phyloP scores from a whole-genome alignment of 2,329 filamentous ascomycete genomes.

The Diaporthe helianthi region DNA sequence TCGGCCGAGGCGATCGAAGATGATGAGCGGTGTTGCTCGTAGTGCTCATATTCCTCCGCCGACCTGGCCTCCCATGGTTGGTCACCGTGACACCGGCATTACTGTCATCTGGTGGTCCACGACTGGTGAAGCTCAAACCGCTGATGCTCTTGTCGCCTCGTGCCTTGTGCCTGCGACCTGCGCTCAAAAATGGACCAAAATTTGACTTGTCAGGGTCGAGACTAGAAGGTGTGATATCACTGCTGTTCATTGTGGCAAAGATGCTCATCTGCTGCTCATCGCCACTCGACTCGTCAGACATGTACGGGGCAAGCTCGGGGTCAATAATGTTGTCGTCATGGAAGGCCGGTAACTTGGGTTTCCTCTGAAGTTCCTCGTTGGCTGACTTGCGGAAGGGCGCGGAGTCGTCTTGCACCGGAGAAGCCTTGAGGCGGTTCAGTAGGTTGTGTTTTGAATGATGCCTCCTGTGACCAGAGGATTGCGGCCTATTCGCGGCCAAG shows the following conservation, averaged over 20 bases:
- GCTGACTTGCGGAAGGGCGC: constrained; percentile 84
- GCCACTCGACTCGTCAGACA: constrained; percentile 94
- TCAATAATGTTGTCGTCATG: constrained; percentile 99
- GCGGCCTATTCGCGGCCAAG: constrained; percentile 70
- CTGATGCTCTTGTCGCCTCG: constrained; percentile 78
- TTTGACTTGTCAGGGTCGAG: constrained; percentile 77
- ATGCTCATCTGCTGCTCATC: constrained; percentile 92
- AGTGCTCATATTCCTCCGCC: constrained; percentile 84
- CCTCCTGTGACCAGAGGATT: constrained; percentile 81
- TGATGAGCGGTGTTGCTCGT: constrained; percentile 75
- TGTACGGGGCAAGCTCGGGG: constrained; percentile 90
- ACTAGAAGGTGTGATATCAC: constrained; percentile 68
- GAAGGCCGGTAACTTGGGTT: constrained; percentile 82
- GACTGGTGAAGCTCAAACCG: constrained; percentile 72
- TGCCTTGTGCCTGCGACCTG: constrained; percentile 76
- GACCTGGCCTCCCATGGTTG: constrained; percentile 65
- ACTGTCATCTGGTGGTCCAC: constrained; percentile 70
- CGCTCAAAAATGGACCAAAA: constrained; percentile 75
- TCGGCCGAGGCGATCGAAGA: constrained; percentile 74
- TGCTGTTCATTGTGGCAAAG: constrained; percentile 75
- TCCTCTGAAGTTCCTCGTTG: constrained; percentile 70
- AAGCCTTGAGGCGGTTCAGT: constrained; percentile 72
- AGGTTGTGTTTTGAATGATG: constrained; percentile 89
- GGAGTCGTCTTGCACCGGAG: constrained; percentile 72
- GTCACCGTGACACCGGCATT: constrained; percentile 63